Percentiles rank a stretch among this genome's conserved stretches.
Conservation (phyloP, 331 rosid genomes). For the Cydonia oblonga region DNA sequence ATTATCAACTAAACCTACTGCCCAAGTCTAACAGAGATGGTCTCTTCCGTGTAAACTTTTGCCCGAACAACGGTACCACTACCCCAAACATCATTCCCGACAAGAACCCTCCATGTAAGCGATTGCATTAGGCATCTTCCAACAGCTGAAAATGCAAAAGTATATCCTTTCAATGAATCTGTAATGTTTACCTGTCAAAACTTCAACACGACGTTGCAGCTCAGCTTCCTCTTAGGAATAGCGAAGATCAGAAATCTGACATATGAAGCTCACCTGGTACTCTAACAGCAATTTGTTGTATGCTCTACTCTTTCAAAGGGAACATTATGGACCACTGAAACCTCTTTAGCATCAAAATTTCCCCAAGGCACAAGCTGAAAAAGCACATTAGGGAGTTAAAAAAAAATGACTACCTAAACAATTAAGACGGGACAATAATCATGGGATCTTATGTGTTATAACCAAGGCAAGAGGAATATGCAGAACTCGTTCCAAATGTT, state of each 20-base stretch:
- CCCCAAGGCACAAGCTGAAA: slow-evolving; percentile 41
- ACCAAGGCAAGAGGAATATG: not conserved
- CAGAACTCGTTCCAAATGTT: not conserved
- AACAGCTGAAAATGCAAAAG: not conserved
- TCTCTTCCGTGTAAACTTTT: slow-evolving; percentile 5
- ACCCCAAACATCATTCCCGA: not conserved
- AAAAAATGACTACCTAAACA: slow-evolving; percentile 8
- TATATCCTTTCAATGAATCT: not conserved
- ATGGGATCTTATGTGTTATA: not conserved
- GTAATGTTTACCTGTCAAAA: slow-evolving; percentile 16
- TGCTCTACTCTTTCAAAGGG: slow-evolving; percentile 11
- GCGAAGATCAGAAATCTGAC: slow-evolving; percentile 18
- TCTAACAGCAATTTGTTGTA: not conserved
- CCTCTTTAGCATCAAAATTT: slow-evolving; percentile 18
- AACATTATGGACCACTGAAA: slow-evolving; percentile 20
- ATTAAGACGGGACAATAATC: not conserved
- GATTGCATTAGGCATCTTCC: not conserved
- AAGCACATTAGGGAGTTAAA: not conserved
- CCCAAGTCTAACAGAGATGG: not conserved
- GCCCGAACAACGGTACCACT: not conserved
- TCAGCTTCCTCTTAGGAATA: slow-evolving; percentile 31
- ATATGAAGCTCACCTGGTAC: too few relatives aligned
- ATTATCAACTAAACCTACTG: slow-evolving; percentile 14
- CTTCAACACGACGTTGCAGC: slow-evolving; percentile 17
- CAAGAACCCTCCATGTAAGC: not conserved